phyloP scores from a whole-genome alignment of 768 basidiomycete species.

The Serpula lacrymans region DNA sequence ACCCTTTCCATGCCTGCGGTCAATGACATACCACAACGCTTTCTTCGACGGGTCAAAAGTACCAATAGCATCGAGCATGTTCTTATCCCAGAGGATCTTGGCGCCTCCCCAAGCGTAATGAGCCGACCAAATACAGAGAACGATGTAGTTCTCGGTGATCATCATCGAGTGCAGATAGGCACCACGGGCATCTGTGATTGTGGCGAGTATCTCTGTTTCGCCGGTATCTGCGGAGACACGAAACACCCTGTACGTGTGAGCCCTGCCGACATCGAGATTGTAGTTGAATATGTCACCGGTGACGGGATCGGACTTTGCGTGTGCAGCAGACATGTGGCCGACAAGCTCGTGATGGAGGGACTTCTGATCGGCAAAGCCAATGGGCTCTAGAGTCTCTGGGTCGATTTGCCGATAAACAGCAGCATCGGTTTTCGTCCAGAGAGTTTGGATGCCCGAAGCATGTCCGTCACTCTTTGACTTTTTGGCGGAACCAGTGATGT shows the following conservation, averaged over 20 bases:
- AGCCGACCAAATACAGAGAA: constrained; percentile 33
- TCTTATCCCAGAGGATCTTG: constrained; percentile 29
- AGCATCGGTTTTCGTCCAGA: constrained; percentile 31
- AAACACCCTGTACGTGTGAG: constrained; percentile 31
- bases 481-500: constrained; percentile 15
- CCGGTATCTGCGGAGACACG: constrained; percentile 28
- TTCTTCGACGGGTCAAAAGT: constrained; percentile 26
- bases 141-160: constrained; percentile 34
- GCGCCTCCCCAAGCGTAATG: constrained; percentile 25
- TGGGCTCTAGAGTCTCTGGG: constrained; percentile 34
- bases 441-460: constrained; percentile 21
- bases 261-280: constrained; percentile 25
- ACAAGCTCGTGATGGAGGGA: constrained; percentile 29
- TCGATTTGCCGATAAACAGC: constrained; percentile 29
- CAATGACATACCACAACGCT: constrained; percentile 35
- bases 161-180: constrained; percentile 37
- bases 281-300: constrained; percentile 37
- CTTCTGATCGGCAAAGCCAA: constrained; percentile 24
- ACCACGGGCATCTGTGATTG: constrained; percentile 34
- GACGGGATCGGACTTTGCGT: constrained; percentile 33
- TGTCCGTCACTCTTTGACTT: constrained; percentile 21
- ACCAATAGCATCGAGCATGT: constrained; percentile 29
- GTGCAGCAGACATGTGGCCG: constrained; percentile 32
- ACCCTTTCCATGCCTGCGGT: constrained; percentile 32
- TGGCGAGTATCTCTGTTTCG: constrained; percentile 31